phyloP scores from a whole-genome alignment of 2,329 filamentous ascomycete species.

The Fonsecaea pedrosoi region DNA sequence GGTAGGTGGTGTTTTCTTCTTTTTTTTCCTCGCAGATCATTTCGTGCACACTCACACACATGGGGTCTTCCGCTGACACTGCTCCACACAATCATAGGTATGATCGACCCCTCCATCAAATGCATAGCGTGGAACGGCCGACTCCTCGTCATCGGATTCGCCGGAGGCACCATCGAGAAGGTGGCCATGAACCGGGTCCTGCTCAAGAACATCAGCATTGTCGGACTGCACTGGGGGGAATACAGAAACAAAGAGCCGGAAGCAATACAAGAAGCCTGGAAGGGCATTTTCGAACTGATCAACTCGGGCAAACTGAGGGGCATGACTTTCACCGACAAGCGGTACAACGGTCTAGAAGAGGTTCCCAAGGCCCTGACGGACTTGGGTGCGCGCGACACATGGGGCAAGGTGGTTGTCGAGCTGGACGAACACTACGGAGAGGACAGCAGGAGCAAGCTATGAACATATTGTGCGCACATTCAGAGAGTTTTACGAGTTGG shows the following conservation, averaged over 20 bases:
- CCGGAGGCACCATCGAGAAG: slow-evolving; percentile 85
- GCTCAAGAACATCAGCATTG: slow-evolving; percentile 89
- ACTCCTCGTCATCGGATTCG: slow-evolving; percentile 87
- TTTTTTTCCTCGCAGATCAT: too few species aligned
- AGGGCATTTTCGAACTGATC: slow-evolving; percentile 79
- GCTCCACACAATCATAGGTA: slow-evolving; percentile 35
- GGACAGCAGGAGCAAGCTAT: slow-evolving; percentile 50
- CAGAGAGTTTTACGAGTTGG: neutral
- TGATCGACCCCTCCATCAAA: slow-evolving; percentile 86
- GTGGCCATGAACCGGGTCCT: slow-evolving; percentile 90
- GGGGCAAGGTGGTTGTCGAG: slow-evolving; percentile 95
- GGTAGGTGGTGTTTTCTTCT: slow-evolving; percentile 52
- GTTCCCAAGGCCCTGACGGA: slow-evolving; percentile 78
- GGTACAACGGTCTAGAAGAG: slow-evolving; percentile 81
- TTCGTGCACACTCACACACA: too few species aligned
- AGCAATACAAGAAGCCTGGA: slow-evolving; percentile 76
- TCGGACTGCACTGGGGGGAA: slow-evolving; percentile 88
- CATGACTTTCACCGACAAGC: slow-evolving; percentile 80
- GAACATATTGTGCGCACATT: slow-evolving; percentile 12
- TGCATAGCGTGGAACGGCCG: slow-evolving; percentile 93
- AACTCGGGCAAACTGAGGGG: slow-evolving; percentile 77
- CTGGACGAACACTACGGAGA: slow-evolving; percentile 74
- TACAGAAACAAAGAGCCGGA: slow-evolving; percentile 77
- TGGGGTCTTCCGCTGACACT: too few species aligned
- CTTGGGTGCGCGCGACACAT: slow-evolving; percentile 80